A percentile compares a stretch with the other conserved stretches of the same genome.
Conservation (phyloP, 2,329 filamentous ascomycete genomes). For the Paecilomyces variotii region DNA sequence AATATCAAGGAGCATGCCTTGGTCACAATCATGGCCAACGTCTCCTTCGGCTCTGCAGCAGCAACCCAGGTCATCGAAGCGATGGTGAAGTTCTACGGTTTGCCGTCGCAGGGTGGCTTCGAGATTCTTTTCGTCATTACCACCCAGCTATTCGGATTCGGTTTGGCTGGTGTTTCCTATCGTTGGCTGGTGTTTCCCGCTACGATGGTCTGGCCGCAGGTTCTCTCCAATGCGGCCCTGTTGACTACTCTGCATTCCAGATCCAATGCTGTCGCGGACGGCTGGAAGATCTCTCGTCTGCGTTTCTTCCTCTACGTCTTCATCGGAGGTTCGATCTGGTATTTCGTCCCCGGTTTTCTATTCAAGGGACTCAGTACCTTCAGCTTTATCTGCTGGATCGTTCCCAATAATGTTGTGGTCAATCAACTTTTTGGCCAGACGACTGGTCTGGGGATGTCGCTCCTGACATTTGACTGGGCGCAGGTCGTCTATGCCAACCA, state of each 20-base stretch:
- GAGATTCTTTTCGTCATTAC: constrained; percentile 54
- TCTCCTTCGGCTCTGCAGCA: constrained; percentile 39
- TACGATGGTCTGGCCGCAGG: constrained; percentile 57
- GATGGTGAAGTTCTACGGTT: constrained; percentile 45
- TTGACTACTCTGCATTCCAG: constrained; percentile 33
- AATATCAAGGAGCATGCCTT: constrained; percentile 36
- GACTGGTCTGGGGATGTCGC: constrained; percentile 59
- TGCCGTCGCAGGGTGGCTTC: constrained; percentile 52
- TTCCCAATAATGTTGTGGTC: constrained; percentile 57
- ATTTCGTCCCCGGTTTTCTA: constrained; percentile 52
- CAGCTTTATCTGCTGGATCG: constrained; percentile 63
- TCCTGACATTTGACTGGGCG: constrained; percentile 69
- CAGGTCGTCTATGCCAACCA: constrained; percentile 61
- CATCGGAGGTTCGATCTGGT: constrained; percentile 24
- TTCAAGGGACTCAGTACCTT: constrained; percentile 63
- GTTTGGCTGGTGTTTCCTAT: constrained; percentile 52
- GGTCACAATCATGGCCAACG: constrained; percentile 40
- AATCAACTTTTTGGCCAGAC: constrained; percentile 66
- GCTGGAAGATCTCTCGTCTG: constrained; percentile 32
- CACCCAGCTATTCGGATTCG: constrained; percentile 57
- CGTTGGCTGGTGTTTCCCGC: constrained; percentile 53
- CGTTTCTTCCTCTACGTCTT: constrained; percentile 31
- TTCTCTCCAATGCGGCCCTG: constrained; percentile 44
- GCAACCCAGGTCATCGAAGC: constrained; percentile 32
- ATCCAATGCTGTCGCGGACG: constrained; percentile 29